Conservation (phyloP, 805 yeast genomes). For the Soucietia sequanensis region DNA sequence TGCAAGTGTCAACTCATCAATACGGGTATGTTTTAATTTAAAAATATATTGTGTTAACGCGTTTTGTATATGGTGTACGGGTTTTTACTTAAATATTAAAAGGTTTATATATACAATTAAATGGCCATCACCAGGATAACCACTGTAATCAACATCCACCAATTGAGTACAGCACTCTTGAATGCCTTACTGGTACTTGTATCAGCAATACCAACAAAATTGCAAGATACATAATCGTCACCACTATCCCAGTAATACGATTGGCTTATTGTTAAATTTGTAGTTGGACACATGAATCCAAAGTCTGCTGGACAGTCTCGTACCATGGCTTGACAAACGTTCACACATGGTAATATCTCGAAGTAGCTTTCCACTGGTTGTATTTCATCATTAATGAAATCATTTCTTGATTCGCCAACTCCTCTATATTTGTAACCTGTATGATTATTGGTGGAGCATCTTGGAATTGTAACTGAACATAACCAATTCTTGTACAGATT, state of each 20-base stretch:
- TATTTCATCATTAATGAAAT: slow-evolving; percentile 48
- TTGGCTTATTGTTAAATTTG: slow-evolving; percentile 26
- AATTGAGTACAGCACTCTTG: slow-evolving; percentile 7
- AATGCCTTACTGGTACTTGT: slow-evolving; percentile 7
- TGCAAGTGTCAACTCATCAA: background rate
- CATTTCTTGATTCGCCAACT: slow-evolving; percentile 56
- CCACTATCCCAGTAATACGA: slow-evolving; percentile 46
- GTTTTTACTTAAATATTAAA: no score
- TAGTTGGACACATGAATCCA: slow-evolving; percentile 70
- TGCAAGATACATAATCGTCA: slow-evolving; percentile 31
- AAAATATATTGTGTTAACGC: no score
- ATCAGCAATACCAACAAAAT: slow-evolving; percentile 28
- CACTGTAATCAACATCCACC: slow-evolving; percentile 10
- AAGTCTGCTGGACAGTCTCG: slow-evolving; percentile 81
- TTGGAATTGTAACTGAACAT: slow-evolving; percentile 83
- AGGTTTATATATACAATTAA: no score
- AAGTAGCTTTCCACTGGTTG: slow-evolving; percentile 62
- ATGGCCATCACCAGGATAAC: slow-evolving; percentile 5
- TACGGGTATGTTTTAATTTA: no score
- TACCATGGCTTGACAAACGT: slow-evolving; percentile 74
- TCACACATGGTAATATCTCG: slow-evolving; percentile 85
- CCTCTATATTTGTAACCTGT: slow-evolving; percentile 47
- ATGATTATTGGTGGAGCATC: slow-evolving; percentile 61
- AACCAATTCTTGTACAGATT: slow-evolving; percentile 80
- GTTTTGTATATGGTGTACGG: no score